Percentiles rank a stretch among this genome's conserved stretches.
Conservation (phyloP, 1,284 basidiomycete genomes). For the Heterobasidion occidentale region DNA sequence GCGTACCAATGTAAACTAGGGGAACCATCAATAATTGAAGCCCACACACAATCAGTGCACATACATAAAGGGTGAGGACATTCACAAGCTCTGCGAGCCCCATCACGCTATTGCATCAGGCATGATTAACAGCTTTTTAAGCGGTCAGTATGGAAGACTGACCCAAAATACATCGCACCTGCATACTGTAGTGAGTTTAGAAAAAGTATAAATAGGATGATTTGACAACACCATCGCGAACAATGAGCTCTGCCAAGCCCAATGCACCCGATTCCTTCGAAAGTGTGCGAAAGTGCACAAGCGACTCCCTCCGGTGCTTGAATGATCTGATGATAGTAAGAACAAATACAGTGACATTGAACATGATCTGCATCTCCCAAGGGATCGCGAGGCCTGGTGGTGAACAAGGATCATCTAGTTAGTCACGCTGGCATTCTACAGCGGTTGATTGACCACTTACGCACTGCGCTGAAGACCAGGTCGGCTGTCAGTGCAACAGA, state of each 20-base stretch:
- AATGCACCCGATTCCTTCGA: background rate
- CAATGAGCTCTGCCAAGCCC: background rate
- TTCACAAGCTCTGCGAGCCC: background rate
- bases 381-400: too few species aligned
- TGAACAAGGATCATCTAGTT: too few species aligned
- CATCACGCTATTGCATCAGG: background rate
- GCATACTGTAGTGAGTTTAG: background rate
- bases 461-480: background rate
- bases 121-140: background rate
- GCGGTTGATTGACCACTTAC: background rate
- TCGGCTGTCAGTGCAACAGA: background rate
- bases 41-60: background rate
- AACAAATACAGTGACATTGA: too few species aligned
- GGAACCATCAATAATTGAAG: background rate
- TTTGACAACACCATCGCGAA: background rate
- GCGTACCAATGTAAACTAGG: background rate
- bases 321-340: too few species aligned
- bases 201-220: background rate
- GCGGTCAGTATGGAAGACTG: background rate
- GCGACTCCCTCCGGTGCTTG: too few species aligned
- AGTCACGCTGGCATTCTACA: background rate
- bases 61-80: background rate
- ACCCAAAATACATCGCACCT: background rate
- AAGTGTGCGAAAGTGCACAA: background rate
- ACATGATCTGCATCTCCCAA: too few species aligned